These are phyloP conservation scores for Verticillium albo-atrum DNA, from an alignment of 2,329 filamentous ascomycete genomes.

Conservation along the genomic window DNA sequence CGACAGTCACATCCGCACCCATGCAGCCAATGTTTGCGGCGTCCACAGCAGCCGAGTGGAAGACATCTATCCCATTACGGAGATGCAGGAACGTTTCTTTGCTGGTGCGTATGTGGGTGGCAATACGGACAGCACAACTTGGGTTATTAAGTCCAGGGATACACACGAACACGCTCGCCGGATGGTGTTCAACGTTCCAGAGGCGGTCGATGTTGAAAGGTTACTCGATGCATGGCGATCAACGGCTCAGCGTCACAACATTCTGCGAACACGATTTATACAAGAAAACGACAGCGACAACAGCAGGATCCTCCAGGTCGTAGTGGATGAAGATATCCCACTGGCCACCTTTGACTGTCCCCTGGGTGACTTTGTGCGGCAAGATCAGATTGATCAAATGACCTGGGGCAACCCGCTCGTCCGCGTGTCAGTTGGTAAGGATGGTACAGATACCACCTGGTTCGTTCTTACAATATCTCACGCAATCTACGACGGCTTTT, in stretches of 20 bases:
- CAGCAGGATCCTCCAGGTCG: neutral
- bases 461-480: neutral
- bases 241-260: neutral
- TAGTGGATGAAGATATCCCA: neutral
- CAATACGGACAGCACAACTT: neutral
- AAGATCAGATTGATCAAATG: neutral
- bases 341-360: neutral
- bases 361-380: neutral
- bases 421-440: neutral
- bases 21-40: neutral
- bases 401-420: neutral
- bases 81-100: conserved; percentile 2
- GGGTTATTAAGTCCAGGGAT: neutral
- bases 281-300: neutral
- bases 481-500: neutral
- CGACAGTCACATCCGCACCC: neutral
- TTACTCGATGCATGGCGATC: neutral
- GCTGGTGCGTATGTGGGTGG: neutral
- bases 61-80: neutral
- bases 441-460: neutral
- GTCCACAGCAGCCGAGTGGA: neutral
- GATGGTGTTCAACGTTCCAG: neutral
- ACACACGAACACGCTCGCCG: neutral
- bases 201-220: neutral
- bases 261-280: neutral